Conservation (phyloP, 2,329 filamentous ascomycete species). For the Cordyceps cicadae region DNA sequence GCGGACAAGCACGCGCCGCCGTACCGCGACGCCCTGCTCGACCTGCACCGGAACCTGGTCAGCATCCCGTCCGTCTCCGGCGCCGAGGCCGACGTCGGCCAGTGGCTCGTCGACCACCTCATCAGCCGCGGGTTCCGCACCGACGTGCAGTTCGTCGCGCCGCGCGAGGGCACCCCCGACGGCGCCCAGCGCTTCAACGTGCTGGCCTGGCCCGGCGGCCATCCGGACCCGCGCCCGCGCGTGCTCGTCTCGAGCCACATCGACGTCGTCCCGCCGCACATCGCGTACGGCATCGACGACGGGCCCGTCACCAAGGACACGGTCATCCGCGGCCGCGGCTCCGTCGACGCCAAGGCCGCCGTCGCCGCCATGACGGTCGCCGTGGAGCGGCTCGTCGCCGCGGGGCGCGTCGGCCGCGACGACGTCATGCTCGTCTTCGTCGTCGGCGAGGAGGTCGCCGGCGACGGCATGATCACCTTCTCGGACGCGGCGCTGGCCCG, state of each 20-base stretch:
- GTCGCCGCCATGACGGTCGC: conserved; percentile 69
- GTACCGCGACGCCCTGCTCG: conserved; percentile 49
- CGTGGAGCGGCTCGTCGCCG: conserved; percentile 43
- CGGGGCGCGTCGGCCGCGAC: conserved; percentile 31
- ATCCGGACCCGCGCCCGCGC: conserved; percentile 40
- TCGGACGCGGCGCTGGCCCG: conserved; percentile 28
- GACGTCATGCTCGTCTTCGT: conserved; percentile 58
- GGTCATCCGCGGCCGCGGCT: conserved; percentile 63
- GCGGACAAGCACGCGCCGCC: conserved; percentile 20
- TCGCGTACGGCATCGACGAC: conserved; percentile 55
- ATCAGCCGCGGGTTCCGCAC: conserved; percentile 35
- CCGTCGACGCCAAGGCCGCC: conserved; percentile 62
- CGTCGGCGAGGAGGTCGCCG: conserved; percentile 74
- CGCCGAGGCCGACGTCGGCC: conserved; percentile 59
- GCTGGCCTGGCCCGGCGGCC: conserved; percentile 53
- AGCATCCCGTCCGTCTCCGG: conserved; percentile 63
- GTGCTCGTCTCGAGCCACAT: conserved; percentile 74
- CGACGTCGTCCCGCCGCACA: conserved; percentile 66
- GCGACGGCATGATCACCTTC: conserved; percentile 68
- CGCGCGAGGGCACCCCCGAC: conserved; percentile 20
- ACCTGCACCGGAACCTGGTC: conserved; percentile 67
- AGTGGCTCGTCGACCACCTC: conserved; percentile 62
- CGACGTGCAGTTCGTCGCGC: conserved; percentile 32
- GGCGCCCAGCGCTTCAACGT: conserved; percentile 55
- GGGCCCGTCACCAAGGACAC: conserved; percentile 36